Evolutionary conservation across 2,329 filamentous ascomycete genomes (phyloP), one percentile per base, ranked within the genome.

Genomic region (Colletotrichum sp.): DNA sequence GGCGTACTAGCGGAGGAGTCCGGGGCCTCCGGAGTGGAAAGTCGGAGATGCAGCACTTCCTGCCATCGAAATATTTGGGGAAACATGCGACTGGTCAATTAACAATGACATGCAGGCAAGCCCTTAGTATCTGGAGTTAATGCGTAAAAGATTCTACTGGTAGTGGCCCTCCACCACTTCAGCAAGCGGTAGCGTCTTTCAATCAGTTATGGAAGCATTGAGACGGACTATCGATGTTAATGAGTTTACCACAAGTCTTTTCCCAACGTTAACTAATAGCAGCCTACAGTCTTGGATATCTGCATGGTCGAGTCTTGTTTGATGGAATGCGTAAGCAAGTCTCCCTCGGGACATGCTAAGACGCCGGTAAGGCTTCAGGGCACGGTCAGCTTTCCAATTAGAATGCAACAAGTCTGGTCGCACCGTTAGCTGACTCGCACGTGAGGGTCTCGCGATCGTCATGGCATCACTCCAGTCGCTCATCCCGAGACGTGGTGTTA

Each of bases 351-450:
- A 16, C 25, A 22, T 12, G 16, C 52, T 27, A 61, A 29, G 22
- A 61, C 11, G 8, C 66, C 25, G 52, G 22, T 22, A 32, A 49
- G 68, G 34, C 55, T 63, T 30, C 11, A 39, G 8, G 13, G 30
- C 6, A 19, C 6, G 12, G 2, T 32, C 5, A n/a, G 11, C 25
- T 59, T 57, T 63, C 36, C 25, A 32, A 57, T 39, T 19, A 65
- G 16, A 30, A 25, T n/a, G 25, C 44, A 55, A 68, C 67, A 36
- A 61, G 27, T n/a, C 61, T 49, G 59, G 34, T 11, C 16, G 44
- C n/a, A 32, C 73, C 64, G 64, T 69, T 69, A 44, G 22, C 70
- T 73, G 70, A 76, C 73, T 76, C 73, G 70, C 73, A 65, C 44
- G 59, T 57, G 73, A 76, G 70, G 69, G 64, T 73, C 73, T 65